phyloP scores from a whole-genome alignment of 768 basidiomycete genomes.

The Lepiota venenata region DNA sequence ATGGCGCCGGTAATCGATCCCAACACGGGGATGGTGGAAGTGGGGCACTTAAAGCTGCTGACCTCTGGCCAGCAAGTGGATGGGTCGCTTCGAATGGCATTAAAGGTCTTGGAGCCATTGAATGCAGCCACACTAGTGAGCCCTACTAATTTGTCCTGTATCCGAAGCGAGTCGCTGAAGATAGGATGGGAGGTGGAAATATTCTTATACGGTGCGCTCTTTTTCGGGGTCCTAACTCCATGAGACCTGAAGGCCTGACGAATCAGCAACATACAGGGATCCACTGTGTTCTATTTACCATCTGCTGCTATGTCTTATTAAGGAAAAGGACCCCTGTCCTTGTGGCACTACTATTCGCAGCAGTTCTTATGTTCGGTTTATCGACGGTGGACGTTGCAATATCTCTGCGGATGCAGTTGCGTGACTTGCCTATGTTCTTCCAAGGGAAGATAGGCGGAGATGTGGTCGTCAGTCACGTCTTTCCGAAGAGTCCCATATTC shows the following conservation, averaged over 20 bases:
- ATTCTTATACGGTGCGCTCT: conserved; percentile 1
- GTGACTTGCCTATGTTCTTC: conserved; percentile 24
- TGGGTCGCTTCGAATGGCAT: not conserved
- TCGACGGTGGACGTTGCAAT: conserved; percentile 31
- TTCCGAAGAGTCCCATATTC: conserved; percentile 32
- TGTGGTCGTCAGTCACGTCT: conserved; percentile 17
- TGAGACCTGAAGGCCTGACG: not conserved
- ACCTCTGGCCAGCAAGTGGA: no score
- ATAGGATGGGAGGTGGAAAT: not conserved
- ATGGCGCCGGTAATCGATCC: not conserved
- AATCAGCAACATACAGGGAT: conserved; percentile 21
- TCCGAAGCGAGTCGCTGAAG: no score
- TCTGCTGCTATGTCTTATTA: conserved; percentile 30
- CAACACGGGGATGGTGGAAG: not conserved
- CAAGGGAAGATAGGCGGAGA: conserved; percentile 16
- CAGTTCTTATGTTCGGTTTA: conserved; percentile 31
- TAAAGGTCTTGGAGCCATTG: not conserved
- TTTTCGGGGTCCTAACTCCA: not conserved
- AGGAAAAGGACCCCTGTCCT: conserved; percentile 20
- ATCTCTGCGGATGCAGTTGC: conserved; percentile 15
- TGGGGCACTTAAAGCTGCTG: not conserved
- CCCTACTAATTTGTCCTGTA: not conserved
- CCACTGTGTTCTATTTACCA: conserved; percentile 32
- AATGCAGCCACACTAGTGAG: not conserved
- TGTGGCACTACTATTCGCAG: conserved; percentile 25